Conservation (phyloP, 2,329 filamentous ascomycete genomes). For the Aureobasidium subglaciale region DNA sequence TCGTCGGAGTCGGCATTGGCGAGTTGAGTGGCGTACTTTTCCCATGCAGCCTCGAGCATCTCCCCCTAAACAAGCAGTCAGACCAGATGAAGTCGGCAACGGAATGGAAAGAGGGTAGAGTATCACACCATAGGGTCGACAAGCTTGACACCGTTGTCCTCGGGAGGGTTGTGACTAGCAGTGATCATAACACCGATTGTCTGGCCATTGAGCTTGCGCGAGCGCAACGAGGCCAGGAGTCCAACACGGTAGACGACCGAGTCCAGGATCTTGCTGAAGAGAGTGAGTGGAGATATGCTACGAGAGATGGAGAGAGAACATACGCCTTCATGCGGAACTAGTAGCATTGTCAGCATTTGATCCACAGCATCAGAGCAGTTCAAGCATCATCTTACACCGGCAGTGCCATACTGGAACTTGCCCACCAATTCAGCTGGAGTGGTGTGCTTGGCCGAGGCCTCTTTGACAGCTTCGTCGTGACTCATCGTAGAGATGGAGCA, state of each 20-base stretch:
- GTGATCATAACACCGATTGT: conserved; percentile 96
- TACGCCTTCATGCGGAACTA: conserved; percentile 67
- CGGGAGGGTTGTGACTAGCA: conserved; percentile 82
- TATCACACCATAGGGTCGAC: conserved; percentile 82
- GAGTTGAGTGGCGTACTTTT: conserved; percentile 76
- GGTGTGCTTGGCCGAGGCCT: conserved; percentile 25
- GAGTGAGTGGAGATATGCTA: background rate
- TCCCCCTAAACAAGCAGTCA: conserved; percentile 56
- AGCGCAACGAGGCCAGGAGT: conserved; percentile 79
- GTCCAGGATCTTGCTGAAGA: conserved; percentile 65
- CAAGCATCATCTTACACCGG: conserved; percentile 32
- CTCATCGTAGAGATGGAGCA: background rate
- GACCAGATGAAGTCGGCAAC: conserved; percentile 19
- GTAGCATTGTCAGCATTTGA: conserved; percentile 5
- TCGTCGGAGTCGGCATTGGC: conserved; percentile 77
- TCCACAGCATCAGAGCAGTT: background rate
- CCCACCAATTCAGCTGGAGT: conserved; percentile 24
- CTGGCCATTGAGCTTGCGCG: conserved; percentile 80
- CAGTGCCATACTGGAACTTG: conserved; percentile 54
- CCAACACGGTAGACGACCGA: conserved; percentile 91
- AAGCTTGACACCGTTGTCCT: conserved; percentile 90
- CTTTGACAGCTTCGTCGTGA: conserved; percentile 17
- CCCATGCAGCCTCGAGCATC: conserved; percentile 93
- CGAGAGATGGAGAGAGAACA: conserved; percentile 24
- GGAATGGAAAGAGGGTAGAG: background rate